Evolutionary conservation across 169 alveolate species (phyloP), one percentile per base, ranked within the genome.

Genomic region (Plasmodium sp.): DNA sequence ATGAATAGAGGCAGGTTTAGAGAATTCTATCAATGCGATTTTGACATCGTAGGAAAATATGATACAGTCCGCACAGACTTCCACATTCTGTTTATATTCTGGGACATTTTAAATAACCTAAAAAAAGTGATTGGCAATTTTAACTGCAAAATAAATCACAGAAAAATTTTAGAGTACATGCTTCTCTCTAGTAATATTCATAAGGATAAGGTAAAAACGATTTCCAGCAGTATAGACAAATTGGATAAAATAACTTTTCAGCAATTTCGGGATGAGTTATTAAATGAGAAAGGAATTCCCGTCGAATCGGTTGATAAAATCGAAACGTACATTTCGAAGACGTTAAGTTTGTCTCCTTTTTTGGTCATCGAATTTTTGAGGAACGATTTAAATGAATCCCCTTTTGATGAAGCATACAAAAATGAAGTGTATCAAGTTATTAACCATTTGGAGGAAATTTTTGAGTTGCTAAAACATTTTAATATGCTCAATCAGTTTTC

Each of bases 21-120:
- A 75, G 99, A 99, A 93, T 99, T 99, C 93, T 98, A 97, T 85
- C 99, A 99, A 96, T 99, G 99, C 88, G 99, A 99, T 95, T 97
- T 99, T 83, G 99, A 99, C 96, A 98, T 98, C 81, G 99, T 99
- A 39, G 99, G 99, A 22, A 94, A 88, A 22, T 97, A 96, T 96
- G 98, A 97, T 27, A 83, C 92, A 27, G 97, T 99, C 99, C 97
- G 97, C 16, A 98, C 99, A 16, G 99, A 99, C 93, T 98, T 99
- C 43, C 99, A 99, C 96, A 98, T 99, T 54, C 88, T 99, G n/a
- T 95, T 95, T 88, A 98, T 99, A 12, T 97, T 98, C 33, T 94
- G 95, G 80, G 98, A 99, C 51, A 97, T 98, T 14, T 95, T 99
- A 83, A 90, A 95, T 22, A 67, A 88, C 18, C 96, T 98, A 9